Percentiles rank a stretch among this genome's conserved stretches.
Conservation (phyloP, 2,329 filamentous ascomycete genomes). For the Fusarium proliferatum region DNA sequence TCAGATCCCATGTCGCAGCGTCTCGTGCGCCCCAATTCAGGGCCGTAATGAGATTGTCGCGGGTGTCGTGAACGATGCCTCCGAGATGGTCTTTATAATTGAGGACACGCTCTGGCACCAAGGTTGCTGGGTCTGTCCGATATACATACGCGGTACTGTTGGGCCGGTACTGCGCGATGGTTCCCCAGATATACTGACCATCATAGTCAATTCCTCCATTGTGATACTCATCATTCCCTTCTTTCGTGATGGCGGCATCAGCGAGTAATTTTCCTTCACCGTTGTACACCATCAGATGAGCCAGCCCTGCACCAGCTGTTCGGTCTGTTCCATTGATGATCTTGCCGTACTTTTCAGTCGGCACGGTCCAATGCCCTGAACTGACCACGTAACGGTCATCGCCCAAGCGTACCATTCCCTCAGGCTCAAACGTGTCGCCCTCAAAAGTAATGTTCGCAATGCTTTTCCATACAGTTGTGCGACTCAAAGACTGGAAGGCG, state of each 20-base stretch:
- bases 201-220: conserved; percentile 62
- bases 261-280: conserved; percentile 55
- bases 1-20: conserved; percentile 52
- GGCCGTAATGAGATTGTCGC: conserved; percentile 49
- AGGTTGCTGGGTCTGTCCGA: conserved; percentile 50
- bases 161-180: conserved; percentile 59
- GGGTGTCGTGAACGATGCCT: conserved; percentile 57
- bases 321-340: conserved; percentile 65
- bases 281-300: conserved; percentile 59
- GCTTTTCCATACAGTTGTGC: conserved; percentile 56
- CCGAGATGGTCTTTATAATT: conserved; percentile 57
- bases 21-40: conserved; percentile 61
- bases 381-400: conserved; percentile 58
- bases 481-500: conserved; percentile 50
- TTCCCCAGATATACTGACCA: conserved; percentile 59
- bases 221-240: conserved; percentile 56
- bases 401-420: conserved; percentile 58
- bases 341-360: conserved; percentile 53
- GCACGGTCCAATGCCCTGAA: conserved; percentile 56
- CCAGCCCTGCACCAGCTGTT: conserved; percentile 56
- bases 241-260: conserved; percentile 56
- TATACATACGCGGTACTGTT: conserved; percentile 58
- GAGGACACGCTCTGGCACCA: conserved; percentile 51
- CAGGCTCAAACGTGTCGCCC: conserved; percentile 60
- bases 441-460: conserved; percentile 56